These are phyloP conservation scores for Thymus quinquecostatus DNA, from an alignment of 257 asterid species.

Conservation along the genomic window DNA sequence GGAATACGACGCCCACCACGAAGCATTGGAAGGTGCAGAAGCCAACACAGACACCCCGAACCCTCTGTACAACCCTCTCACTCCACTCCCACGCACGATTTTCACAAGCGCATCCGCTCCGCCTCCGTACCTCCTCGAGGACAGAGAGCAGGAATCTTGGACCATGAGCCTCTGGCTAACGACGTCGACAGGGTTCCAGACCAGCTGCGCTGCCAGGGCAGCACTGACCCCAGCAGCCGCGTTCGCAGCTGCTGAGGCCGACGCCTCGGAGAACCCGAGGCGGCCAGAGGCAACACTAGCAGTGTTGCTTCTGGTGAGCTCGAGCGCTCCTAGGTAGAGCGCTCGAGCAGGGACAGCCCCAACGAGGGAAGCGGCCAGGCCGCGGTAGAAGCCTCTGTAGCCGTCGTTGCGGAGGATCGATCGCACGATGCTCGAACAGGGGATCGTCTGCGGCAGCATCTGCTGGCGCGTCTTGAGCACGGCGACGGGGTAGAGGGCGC, in stretches of 20 bases:
- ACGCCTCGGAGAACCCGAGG: conserved; percentile 62
- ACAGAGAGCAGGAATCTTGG: conserved; percentile 56
- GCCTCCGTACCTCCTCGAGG: conserved; percentile 63
- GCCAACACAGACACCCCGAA: conserved; percentile 88
- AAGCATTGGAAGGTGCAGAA: conserved; percentile 93
- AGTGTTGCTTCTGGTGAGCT: conserved; percentile 78
- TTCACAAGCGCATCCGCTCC: conserved; percentile 83
- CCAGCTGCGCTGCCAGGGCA: conserved; percentile 93
- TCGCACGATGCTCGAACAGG: conserved; percentile 43
- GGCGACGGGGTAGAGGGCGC: conserved; percentile 68
- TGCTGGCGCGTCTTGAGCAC: conserved; percentile 86
- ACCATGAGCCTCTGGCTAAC: conserved; percentile 97
- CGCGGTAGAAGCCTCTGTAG: conserved; percentile 33
- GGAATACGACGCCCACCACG: conserved; percentile 96
- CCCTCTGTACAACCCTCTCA: conserved; percentile 84
- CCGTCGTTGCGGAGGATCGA: no score
- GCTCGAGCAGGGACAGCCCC: conserved; percentile 94
- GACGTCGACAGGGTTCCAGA: conserved; percentile 96
- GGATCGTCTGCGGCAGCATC: conserved; percentile 50
- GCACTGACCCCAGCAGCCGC: conserved; percentile 91
- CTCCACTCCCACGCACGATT: conserved; percentile 59
- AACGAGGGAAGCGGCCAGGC: conserved; percentile 80
- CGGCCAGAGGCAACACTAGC: conserved; percentile 52
- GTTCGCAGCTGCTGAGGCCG: conserved; percentile 73
- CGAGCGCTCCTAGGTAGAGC: conserved; percentile 93